Conservation (phyloP, 495 filamentous ascomycete species). For the Eremomyces bilateralis region DNA sequence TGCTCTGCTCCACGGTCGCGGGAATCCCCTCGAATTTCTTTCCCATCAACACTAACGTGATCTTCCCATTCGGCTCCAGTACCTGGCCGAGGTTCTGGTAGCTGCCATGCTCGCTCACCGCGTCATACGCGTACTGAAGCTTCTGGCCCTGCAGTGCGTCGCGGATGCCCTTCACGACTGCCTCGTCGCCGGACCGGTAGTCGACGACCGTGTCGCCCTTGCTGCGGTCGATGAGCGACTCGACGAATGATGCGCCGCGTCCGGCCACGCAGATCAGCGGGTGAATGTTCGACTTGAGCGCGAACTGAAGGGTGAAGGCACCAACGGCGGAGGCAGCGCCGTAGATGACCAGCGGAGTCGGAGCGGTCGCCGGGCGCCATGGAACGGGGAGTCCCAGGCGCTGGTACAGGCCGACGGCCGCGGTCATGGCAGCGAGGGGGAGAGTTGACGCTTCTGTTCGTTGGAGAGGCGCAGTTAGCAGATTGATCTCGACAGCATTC, state of each 20-base stretch:
- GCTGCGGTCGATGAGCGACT: conserved; percentile 31
- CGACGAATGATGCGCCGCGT: conserved; percentile 30
- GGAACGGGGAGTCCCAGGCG: conserved; percentile 39
- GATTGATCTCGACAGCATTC: no score
- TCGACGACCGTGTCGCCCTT: conserved; percentile 54
- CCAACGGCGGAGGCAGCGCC: conserved; percentile 48
- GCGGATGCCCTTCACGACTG: conserved; percentile 28
- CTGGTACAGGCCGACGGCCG: conserved; percentile 39
- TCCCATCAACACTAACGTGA: conserved; percentile 31
- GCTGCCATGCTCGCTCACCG: conserved; percentile 32
- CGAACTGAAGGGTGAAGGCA: conserved; percentile 45
- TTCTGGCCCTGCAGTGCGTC: conserved; percentile 21
- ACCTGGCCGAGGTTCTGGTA: conserved; percentile 25
- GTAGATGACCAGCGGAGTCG: conserved; percentile 39
- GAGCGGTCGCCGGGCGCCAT: conserved; percentile 24
- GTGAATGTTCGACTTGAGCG: conserved; percentile 43
- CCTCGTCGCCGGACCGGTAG: conserved; percentile 39
- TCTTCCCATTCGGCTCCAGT: conserved; percentile 22
- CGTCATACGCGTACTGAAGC: conserved; percentile 33
- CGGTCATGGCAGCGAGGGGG: conserved; percentile 54
- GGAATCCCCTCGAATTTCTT: conserved; percentile 14
- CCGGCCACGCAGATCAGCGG: conserved; percentile 54
- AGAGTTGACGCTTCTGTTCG: conserved; percentile 48
- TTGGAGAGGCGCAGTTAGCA: no score
- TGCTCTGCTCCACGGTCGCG: conserved; percentile 7